A percentile compares a stretch with the other conserved stretches of the same genome.
These are phyloP conservation scores for Anastatica hierochuntica DNA, from an alignment of 345 rosid genomes.

Conservation along the genomic window DNA sequence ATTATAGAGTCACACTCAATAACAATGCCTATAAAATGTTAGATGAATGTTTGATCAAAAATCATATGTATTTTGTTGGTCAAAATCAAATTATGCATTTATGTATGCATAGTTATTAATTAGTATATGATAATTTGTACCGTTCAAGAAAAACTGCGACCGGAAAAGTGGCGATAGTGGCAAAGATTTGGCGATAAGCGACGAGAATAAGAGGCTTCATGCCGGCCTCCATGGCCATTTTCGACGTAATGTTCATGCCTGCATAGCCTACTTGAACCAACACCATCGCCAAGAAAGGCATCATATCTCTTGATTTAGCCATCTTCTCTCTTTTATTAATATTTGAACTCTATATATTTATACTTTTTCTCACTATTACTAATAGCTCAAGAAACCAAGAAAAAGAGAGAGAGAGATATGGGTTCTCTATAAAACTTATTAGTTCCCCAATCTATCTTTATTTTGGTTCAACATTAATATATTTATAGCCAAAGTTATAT, in stretches of 20 bases:
- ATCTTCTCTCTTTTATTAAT: neutral
- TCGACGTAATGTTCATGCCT: conserved; percentile 81
- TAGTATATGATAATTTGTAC: conserved; percentile 18
- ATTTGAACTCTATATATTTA: neutral
- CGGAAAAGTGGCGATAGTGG: conserved; percentile 60
- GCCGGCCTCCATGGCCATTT: conserved; percentile 83
- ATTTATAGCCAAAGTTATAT: conserved; percentile 14
- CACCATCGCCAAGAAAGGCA: conserved; percentile 78
- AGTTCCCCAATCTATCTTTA: conserved; percentile 8
- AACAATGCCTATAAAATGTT: neutral
- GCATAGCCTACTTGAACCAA: conserved; percentile 65
- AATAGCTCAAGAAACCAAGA: conserved; percentile 13
- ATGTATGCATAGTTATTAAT: neutral
- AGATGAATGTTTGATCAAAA: too few relatives aligned
- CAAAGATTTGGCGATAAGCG: conserved; percentile 71
- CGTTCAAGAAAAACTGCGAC: conserved; percentile 62
- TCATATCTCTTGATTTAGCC: conserved; percentile 29
- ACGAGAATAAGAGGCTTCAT: conserved; percentile 78
- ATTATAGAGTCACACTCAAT: neutral
- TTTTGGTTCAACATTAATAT: neutral
- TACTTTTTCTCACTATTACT: neutral
- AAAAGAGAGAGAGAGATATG: neutral
- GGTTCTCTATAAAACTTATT: conserved; percentile 10
- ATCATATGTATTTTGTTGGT: too few relatives aligned
- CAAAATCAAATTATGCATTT: neutral